These are phyloP conservation scores for Alternaria arbusti DNA, from an alignment of 2,329 filamentous ascomycete genomes.

Conservation along the genomic window DNA sequence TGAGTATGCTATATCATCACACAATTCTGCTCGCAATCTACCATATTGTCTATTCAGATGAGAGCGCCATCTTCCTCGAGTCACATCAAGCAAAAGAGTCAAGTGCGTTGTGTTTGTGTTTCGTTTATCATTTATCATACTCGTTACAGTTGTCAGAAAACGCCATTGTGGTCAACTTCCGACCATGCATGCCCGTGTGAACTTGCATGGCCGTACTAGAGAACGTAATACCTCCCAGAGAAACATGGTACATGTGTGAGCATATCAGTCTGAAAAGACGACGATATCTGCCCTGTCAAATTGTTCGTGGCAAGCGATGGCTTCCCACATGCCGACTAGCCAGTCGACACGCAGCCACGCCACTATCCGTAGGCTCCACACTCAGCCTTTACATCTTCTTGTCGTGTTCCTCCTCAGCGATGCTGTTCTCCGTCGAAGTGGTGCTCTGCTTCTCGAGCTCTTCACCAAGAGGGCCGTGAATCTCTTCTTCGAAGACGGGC, in stretches of 20 bases:
- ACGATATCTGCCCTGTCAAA: conserved; percentile 17
- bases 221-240: conserved; percentile 16
- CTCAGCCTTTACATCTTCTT: conserved; percentile 52
- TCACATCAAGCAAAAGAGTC: not conserved
- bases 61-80: not conserved
- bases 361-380: not conserved
- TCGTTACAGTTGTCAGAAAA: conserved; percentile 25
- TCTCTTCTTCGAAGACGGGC: conserved; percentile 86
- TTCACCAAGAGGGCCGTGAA: conserved; percentile 72
- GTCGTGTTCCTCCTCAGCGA: conserved; percentile 60
- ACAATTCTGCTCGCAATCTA: not conserved
- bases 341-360: conserved; percentile 28
- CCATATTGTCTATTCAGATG: not conserved
- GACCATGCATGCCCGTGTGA: conserved; percentile 22
- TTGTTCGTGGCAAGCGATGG: conserved; percentile 9
- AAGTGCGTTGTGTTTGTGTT: conserved; percentile 1
- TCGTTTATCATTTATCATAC: conserved; percentile 20
- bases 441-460: conserved; percentile 63
- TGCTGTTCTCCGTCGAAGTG: conserved; percentile 60
- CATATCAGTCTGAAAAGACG: conserved; percentile 19
- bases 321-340: conserved; percentile 33
- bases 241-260: conserved; percentile 34
- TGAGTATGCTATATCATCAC: not conserved
- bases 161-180: conserved; percentile 13
- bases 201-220: conserved; percentile 13